Percentiles rank a stretch among this genome's conserved stretches.
Conservation (phyloP, 768 basidiomycete genomes). For the Serendipita indica region DNA sequence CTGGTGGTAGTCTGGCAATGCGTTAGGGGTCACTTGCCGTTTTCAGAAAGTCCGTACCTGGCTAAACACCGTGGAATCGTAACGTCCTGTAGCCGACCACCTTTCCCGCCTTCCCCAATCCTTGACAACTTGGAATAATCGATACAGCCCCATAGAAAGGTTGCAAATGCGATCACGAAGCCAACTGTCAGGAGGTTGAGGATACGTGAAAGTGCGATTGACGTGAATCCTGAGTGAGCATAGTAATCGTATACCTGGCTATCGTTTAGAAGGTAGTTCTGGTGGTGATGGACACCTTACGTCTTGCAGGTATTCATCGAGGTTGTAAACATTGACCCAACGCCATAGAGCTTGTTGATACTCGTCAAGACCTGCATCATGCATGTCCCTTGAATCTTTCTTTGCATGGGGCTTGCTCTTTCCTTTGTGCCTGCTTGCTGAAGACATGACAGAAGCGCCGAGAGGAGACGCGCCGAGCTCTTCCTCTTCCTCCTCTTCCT, state of each 20-base stretch:
- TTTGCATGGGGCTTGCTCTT: constrained; percentile 1
- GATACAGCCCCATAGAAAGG: constrained; percentile 87
- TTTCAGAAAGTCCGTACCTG: constrained; percentile 35
- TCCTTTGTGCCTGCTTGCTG: constrained; percentile 5
- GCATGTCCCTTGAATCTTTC: constrained; percentile 24
- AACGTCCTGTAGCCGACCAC: constrained; percentile 51
- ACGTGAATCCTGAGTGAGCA: constrained; percentile 90
- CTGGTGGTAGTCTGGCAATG: constrained; percentile 56
- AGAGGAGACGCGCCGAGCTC: background rate
- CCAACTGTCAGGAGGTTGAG: constrained; percentile 97
- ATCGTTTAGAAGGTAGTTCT: background rate
- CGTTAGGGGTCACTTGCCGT: background rate
- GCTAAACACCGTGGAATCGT: constrained; percentile 73
- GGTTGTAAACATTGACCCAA: constrained; percentile 97
- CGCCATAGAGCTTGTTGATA: constrained; percentile 92
- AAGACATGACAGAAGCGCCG: constrained; percentile 6
- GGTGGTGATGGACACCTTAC: constrained; percentile 25
- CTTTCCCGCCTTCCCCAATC: background rate
- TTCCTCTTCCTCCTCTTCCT: constrained; percentile 24
- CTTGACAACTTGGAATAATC: constrained; percentile 67
- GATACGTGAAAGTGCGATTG: constrained; percentile 77
- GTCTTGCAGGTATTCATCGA: constrained; percentile 90
- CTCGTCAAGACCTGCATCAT: constrained; percentile 58
- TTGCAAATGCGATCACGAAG: constrained; percentile 97
- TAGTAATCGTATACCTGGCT: constrained; percentile 68